A percentile compares a stretch with the other conserved stretches of the same genome.
Evolutionary conservation across 2,329 filamentous ascomycete genomes (phyloP).

Genomic region (Fusarium odoratissimum): DNA sequence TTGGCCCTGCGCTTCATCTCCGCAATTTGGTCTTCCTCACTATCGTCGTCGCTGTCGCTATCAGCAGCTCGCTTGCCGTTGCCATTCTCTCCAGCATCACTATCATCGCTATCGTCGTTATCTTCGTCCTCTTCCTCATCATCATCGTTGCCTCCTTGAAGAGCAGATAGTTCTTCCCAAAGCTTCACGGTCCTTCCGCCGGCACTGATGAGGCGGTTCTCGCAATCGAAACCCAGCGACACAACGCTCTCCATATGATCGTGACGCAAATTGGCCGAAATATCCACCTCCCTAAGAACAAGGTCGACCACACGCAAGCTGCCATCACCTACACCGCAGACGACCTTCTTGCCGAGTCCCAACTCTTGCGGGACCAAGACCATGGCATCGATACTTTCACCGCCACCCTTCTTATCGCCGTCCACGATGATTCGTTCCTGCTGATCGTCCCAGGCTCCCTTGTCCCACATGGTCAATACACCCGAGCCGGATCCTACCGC

Average conservation of each 20-base stretch:
- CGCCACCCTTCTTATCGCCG: conserved; percentile 64
- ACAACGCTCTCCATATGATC: conserved; percentile 90
- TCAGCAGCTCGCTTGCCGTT: conserved; percentile 61
- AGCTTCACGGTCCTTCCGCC: conserved; percentile 89
- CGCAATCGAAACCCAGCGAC: conserved; percentile 84
- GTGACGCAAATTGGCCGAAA: conserved; percentile 71
- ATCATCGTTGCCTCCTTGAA: conserved; percentile 54
- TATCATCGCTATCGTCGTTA: conserved; percentile 61
- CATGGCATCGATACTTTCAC: conserved; percentile 85
- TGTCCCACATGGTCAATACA: conserved; percentile 92
- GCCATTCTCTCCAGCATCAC: conserved; percentile 56
- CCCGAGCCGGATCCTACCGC: conserved; percentile 82
- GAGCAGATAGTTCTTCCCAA: conserved; percentile 83
- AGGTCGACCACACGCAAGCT: conserved; percentile 81
- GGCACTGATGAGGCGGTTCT: conserved; percentile 87
- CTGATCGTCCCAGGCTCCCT: conserved; percentile 94
- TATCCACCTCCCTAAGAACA: conserved; percentile 76
- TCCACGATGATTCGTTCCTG: conserved; percentile 88
- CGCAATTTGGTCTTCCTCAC: conserved; percentile 49
- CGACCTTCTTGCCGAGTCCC: conserved; percentile 77
- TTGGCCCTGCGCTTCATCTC: conserved; percentile 61
- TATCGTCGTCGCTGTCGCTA: conserved; percentile 60
- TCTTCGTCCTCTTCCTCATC: conserved; percentile 53
- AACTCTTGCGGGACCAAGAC: conserved; percentile 76
- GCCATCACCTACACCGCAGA: conserved; percentile 85